A percentile compares a stretch with the other conserved stretches of the same genome.
phyloP scores from a whole-genome alignment of 495 filamentous ascomycete species.

The Amniculicola lignicola region DNA sequence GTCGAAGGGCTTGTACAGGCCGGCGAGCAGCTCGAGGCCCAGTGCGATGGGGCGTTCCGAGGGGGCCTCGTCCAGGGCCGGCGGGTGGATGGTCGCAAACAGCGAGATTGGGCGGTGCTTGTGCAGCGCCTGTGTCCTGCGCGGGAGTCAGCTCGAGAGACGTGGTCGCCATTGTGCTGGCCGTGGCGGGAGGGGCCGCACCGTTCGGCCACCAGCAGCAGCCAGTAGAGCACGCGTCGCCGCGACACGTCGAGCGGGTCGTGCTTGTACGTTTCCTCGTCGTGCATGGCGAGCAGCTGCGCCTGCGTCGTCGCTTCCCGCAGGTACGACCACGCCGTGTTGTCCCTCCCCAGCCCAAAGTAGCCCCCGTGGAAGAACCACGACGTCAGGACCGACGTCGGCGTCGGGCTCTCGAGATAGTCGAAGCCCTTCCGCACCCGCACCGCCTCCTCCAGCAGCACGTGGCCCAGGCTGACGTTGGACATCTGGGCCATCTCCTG shows the following conservation, averaged over 20 bases:
- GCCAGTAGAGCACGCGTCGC: slow-evolving; percentile 64
- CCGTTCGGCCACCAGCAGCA: slow-evolving; percentile 70
- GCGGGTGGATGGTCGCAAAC: slow-evolving; percentile 61
- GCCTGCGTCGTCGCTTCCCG: slow-evolving; percentile 66
- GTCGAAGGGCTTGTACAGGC: slow-evolving; percentile 70
- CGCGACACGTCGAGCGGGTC: slow-evolving; percentile 53
- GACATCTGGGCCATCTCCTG: slow-evolving; percentile 23
- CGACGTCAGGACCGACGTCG: slow-evolving; percentile 69
- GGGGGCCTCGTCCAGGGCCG: slow-evolving; percentile 53
- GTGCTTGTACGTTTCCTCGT: slow-evolving; percentile 55
- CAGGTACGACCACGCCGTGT: slow-evolving; percentile 70
- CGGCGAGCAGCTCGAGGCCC: slow-evolving; percentile 63
- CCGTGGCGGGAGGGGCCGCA: slow-evolving; percentile 31
- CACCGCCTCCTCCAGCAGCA: slow-evolving; percentile 73
- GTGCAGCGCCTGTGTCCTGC: slow-evolving; percentile 73
- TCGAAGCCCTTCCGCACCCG: slow-evolving; percentile 73
- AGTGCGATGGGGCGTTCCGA: slow-evolving; percentile 45
- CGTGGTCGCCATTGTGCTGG: too few species aligned
- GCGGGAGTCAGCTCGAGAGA: background rate
- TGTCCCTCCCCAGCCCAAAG: slow-evolving; percentile 68
- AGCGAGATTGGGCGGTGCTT: slow-evolving; percentile 69
- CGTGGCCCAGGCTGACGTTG: slow-evolving; percentile 16
- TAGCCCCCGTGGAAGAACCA: slow-evolving; percentile 78
- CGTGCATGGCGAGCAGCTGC: slow-evolving; percentile 54
- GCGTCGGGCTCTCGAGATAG: slow-evolving; percentile 63